Percentiles rank a stretch among this genome's conserved stretches.
Evolutionary conservation across 768 basidiomycete species (phyloP).

Genomic region (Trametes maxima): DNA sequence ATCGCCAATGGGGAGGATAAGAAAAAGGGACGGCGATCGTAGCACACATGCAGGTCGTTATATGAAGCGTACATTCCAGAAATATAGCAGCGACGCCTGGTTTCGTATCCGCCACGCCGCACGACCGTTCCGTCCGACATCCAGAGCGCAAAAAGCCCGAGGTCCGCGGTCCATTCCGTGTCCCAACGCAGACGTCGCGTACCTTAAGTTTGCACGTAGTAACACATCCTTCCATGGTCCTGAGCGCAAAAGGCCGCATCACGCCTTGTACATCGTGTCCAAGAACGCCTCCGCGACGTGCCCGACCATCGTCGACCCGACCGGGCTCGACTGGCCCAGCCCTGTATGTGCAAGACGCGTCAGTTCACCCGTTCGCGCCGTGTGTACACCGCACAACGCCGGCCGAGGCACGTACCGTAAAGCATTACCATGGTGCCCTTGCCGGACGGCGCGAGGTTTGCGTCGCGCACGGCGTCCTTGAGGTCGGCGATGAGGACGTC

Average conservation of each 20-base stretch:
- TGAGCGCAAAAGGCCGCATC: constrained; percentile 15
- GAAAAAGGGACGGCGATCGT: too few relatives aligned
- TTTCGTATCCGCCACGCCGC: too few relatives aligned
- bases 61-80: too few relatives aligned
- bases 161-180: neutral
- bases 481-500: constrained; percentile 86
- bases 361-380: neutral
- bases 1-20: too few relatives aligned
- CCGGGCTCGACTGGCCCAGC: constrained; percentile 77
- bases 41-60: too few relatives aligned
- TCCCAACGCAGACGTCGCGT: neutral
- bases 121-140: too few relatives aligned
- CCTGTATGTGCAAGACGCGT: constrained; percentile 44
- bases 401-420: constrained; percentile 63
- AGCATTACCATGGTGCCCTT: constrained; percentile 89
- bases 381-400: neutral
- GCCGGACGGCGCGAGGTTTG: constrained; percentile 63
- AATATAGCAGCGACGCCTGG: too few relatives aligned
- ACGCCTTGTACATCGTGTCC: constrained; percentile 83
- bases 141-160: too few relatives aligned
- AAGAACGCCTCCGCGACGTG: constrained; percentile 79
- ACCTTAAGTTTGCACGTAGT: neutral
- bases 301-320: constrained; percentile 80
- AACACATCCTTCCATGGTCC: neutral
- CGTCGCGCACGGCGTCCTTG: constrained; percentile 72